Evolutionary conservation across 768 basidiomycete species (phyloP), one percentile per base, ranked within the genome.

Genomic region (Lentinus tigrinus): DNA sequence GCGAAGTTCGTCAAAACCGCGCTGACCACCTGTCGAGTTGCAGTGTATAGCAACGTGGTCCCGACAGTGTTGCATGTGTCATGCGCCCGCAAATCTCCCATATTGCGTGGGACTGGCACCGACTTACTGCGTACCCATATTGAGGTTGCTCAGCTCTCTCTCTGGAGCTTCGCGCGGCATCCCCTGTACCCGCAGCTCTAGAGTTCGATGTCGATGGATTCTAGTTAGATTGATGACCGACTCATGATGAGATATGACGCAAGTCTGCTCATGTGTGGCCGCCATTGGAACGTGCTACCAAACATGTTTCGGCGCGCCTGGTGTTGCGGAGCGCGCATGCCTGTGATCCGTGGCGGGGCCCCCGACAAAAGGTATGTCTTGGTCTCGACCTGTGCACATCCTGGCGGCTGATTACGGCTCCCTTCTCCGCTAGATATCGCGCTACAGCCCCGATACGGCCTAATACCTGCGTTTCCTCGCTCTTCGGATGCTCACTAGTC

Each of bases 171-270:
- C 61, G 47, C 44, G 49, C 61, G 51, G 61, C 52, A 43, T 23
- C 34, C 42, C n/a, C n/a, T 37, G 47, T 57, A 54, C 42, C 44
- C 57, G 58, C 57, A 56, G 61, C 61, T 47, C 57, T 50, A 61
- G 58, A 51, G 60, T 59, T 64, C 63, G 57, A 54, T 53, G 54
- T 42, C 52, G 54, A 56, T 58, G 52, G 54, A 60, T 65, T 65
- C 58, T 57, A 62, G 61, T 48, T 52, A 60, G 64, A 65, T 65
- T 63, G 64, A 65, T 65, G 63, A 56, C 58, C 64, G 61, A 52
- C 40, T 19, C 39, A 26, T 54, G 61, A 57, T 54, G 31, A 57
- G 46, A 49, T 34, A 65, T 65, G 61, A 63, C 54, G 61, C 58
- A 42, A 23, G 50, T 38, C 16, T 54, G 34, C 36, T 21, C 44